Base-by-base conservation (phyloP, 805 yeast species). In the Maudiozyma bulderi region DNA sequence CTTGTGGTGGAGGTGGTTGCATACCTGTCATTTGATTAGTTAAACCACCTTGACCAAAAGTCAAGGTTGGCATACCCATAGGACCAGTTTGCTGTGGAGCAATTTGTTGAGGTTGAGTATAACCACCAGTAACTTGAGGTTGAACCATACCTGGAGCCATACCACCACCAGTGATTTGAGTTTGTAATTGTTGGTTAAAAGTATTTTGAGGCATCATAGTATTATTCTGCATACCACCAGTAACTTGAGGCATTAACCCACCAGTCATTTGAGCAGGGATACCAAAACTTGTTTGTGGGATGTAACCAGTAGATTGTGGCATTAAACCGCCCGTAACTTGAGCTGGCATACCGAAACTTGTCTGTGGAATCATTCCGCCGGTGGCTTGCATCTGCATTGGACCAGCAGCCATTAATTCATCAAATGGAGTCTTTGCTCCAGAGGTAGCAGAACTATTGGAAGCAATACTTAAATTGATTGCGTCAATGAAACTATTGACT, bases 401-500 rank as follows among this genome's bases (percentile, higher is more conserved):
- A 3, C 61, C 64, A 9, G 50, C 51, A 39, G 56, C 49, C 50
- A 71, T 51, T 42, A 57, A 52, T 48, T 66, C 65, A 47, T 72
- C 76, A 52, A 73, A 73, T 7, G 76, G 75, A 9, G 75, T 72
- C 47, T 58, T 65, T 8, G 48, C 48, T 8, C 51, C 8, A 6
- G 53, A 45, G 30, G 57, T 55, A 8, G 52, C 49, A 15, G 47
- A 20, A 29, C 56, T 56, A 14, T 54, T 57, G 53, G 82, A 91
- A 1, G 86, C 88, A 47, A 87, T 78, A 46, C 80, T 74, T 61
- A 89, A 84, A 58, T 81, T 85, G 58, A 91, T 90, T 32, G 88
- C 86, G 66, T 89, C 96, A 39, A 90, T 90, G 68, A 90, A 85
- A 51, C 93, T 84, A 52, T 82, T 77, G 10, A 91, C 96, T 66